These are phyloP conservation scores for Paramecium bursaria DNA, from an alignment of 73 alveolate genomes.

Conservation along the genomic window DNA sequence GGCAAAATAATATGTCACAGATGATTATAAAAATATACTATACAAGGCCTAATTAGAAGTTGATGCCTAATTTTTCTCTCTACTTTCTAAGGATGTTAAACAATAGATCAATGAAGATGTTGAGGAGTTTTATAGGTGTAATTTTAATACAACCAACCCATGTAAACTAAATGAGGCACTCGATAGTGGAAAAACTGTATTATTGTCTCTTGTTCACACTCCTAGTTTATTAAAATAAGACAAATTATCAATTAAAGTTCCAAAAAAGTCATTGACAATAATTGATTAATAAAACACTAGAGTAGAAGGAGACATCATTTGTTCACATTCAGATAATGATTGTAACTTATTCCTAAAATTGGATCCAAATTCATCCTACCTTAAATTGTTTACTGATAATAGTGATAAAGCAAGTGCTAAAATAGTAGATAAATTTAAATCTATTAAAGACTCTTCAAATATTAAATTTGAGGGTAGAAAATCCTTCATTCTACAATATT, in stretches of 20 bases:
- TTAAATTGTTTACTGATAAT: not conserved
- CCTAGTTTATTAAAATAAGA: not conserved
- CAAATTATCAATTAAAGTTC: not conserved
- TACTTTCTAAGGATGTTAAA: not conserved
- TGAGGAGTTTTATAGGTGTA: not conserved
- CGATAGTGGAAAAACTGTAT: not conserved
- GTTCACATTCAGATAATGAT: not conserved
- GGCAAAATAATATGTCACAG: slow-evolving; percentile 79
- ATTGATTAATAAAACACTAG: not conserved
- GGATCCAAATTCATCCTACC: not conserved
- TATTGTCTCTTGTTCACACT: not conserved
- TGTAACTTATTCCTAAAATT: not conserved
- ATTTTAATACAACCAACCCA: slow-evolving; percentile 34
- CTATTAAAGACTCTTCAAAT: not conserved
- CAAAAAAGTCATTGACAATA: not conserved
- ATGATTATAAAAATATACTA: slow-evolving; percentile 75
- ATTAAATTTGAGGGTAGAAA: not conserved
- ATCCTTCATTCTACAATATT: not conserved
- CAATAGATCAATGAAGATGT: not conserved
- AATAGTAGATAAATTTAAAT: no score
- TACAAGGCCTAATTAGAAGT: not conserved
- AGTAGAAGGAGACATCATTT: not conserved
- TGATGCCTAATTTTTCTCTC: not conserved
- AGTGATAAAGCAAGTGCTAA: not conserved
- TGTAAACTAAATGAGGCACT: not conserved